Evolutionary conservation across 768 basidiomycete genomes (phyloP), one percentile per base, ranked within the genome.

Genomic region (Podaxis rugospora): DNA sequence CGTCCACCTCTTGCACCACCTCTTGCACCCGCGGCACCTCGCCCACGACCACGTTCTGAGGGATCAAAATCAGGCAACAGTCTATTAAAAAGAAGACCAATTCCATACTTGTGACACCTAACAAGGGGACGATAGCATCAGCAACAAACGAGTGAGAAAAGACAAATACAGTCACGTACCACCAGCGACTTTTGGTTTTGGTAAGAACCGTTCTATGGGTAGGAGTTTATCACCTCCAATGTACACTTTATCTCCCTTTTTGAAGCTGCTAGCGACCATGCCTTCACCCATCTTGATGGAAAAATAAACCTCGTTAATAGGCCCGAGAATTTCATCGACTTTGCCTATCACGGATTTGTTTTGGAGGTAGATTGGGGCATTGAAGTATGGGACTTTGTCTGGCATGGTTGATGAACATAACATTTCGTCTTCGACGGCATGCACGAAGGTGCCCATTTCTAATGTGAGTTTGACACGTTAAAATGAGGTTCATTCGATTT

Each of bases 391-490:
- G 27, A 99, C 94, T 79, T 92, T 96, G 75, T 95, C 88, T 2
- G 88, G 75, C 70, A 93, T 82, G 18, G 85, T 75, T 3, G 95
- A 93, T 5, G 87, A 80, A 73, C 97, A 99, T 54, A 99, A 82
- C 96, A 99, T 98, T 72, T 99, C 95, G 62, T 93, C 93, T 76
- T 99, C 96, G 42, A 98, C 96, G 13, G 95, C 90, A 71, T 98
- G 97, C 35, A 94, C 71, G 72, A 98, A 97, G 1, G 88, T 78
- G 59, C 95, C 95, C 78, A 96, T 88, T 78, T 97, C 95, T 97
- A 67, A 27, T 25, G 13, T 14, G 23, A 2, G n/a, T 25, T 62
- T 51, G 51, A 46, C 27, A 42, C 32, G 60, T 51, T 52, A 55
- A 40, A n/a, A 35, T 60, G 50, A 32, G 37, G 9, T 18, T 51